phyloP scores from a whole-genome alignment of 2,329 filamentous ascomycete genomes.

The Cercospora nicotianae region DNA sequence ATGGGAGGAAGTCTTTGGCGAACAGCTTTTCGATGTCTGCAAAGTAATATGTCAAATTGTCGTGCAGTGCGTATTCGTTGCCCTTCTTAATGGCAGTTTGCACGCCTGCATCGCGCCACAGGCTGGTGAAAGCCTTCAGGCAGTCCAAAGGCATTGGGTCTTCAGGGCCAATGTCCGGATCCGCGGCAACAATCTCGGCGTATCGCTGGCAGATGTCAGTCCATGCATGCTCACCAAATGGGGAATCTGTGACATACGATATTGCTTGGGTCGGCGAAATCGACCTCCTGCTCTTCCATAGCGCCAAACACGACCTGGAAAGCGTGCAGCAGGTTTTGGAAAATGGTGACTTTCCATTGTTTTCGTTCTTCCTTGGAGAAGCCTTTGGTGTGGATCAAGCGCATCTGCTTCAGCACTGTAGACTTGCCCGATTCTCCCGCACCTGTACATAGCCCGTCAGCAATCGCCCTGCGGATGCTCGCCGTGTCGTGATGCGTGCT shows the following conservation, averaged over 20 bases:
- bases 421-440: slow-evolving; percentile 96
- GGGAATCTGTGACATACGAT: slow-evolving; percentile 59
- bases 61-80: slow-evolving; percentile 94
- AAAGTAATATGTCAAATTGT: slow-evolving; percentile 94
- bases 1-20: slow-evolving; percentile 75
- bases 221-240: slow-evolving; percentile 63
- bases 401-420: slow-evolving; percentile 98
- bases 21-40: slow-evolving; percentile 63
- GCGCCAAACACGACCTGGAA: slow-evolving; percentile 88
- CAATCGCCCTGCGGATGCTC: not conserved
- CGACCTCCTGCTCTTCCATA: slow-evolving; percentile 80
- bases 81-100: slow-evolving; percentile 87
- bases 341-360: slow-evolving; percentile 93
- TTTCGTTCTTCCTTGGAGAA: slow-evolving; percentile 88
- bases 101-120: slow-evolving; percentile 84
- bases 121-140: slow-evolving; percentile 73
- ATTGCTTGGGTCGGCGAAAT: slow-evolving; percentile 76
- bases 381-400: slow-evolving; percentile 90
- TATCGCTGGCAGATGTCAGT: slow-evolving; percentile 62
- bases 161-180: slow-evolving; percentile 78
- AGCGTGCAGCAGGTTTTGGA: slow-evolving; percentile 89
- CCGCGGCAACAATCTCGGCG: slow-evolving; percentile 73
- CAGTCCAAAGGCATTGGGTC: slow-evolving; percentile 78
- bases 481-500: slow-evolving; percentile 4
- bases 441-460: slow-evolving; percentile 54